These are phyloP conservation scores for Apiotrichum montevideense DNA, from an alignment of 1,284 basidiomycete species.

Conservation along the genomic window DNA sequence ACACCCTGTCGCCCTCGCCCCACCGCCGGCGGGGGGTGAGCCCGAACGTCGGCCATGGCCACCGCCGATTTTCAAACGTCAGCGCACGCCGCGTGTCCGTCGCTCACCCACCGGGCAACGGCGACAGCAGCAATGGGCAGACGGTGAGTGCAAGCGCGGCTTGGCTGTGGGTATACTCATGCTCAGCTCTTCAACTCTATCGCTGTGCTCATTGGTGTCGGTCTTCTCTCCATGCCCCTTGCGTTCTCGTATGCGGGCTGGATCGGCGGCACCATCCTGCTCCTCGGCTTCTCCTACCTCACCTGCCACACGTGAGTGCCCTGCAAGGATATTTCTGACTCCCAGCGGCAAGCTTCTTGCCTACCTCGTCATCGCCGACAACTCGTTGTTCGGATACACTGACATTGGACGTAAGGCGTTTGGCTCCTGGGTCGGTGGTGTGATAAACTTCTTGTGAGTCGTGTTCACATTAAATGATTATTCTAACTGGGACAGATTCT, in stretches of 20 bases:
- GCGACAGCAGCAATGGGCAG: slow-evolving; percentile 70
- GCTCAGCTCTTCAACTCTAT: slow-evolving; percentile 83
- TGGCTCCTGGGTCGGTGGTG: slow-evolving; percentile 58
- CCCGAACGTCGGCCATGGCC: not conserved
- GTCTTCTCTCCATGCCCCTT: slow-evolving; percentile 80
- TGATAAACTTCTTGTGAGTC: slow-evolving; percentile 40
- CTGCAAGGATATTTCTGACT: not conserved
- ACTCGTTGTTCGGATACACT: slow-evolving; percentile 69
- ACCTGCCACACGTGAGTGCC: slow-evolving; percentile 76
- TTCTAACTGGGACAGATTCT: slow-evolving; percentile 53
- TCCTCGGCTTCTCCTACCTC: slow-evolving; percentile 69
- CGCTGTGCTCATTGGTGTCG: slow-evolving; percentile 79
- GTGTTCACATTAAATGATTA: not conserved
- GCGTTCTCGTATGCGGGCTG: slow-evolving; percentile 84
- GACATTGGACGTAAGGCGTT: slow-evolving; percentile 85
- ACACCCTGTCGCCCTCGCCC: slow-evolving; percentile 2
- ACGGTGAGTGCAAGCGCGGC: slow-evolving; percentile 54
- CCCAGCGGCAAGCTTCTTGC: slow-evolving; percentile 76
- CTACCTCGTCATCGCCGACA: slow-evolving; percentile 63
- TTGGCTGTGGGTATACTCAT: not conserved
- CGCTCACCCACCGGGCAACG: slow-evolving; percentile 34
- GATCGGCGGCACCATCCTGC: slow-evolving; percentile 66
- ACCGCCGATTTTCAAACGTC: slow-evolving; percentile 1
- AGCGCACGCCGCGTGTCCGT: slow-evolving; percentile 14
- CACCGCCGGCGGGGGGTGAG: not conserved